These are phyloP conservation scores for Cyclaneusma minus DNA, from an alignment of 2,329 filamentous ascomycete species.

Conservation along the genomic window DNA sequence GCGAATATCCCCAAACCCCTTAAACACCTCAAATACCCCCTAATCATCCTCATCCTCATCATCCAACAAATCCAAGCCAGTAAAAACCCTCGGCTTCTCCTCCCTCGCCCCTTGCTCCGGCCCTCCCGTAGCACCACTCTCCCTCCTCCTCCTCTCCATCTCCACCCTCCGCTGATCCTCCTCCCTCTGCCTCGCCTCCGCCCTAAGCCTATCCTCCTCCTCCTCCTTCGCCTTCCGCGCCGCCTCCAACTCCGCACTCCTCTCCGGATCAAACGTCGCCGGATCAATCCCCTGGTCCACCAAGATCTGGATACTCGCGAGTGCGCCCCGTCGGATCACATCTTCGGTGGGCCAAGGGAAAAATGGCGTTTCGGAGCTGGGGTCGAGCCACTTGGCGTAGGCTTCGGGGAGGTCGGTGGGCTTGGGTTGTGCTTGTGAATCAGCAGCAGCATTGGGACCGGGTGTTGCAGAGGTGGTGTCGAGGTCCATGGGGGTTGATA, in stretches of 20 bases:
- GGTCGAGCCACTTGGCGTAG: slow-evolving; percentile 30
- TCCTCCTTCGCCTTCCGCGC: slow-evolving; percentile 12
- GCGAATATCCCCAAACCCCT: neutral
- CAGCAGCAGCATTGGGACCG: neutral
- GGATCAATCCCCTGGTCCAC: slow-evolving; percentile 47
- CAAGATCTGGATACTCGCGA: slow-evolving; percentile 48
- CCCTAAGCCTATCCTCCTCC: slow-evolving; percentile 16
- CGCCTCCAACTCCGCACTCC: slow-evolving; percentile 20
- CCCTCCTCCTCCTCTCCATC: slow-evolving; percentile 13
- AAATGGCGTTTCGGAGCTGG: slow-evolving; percentile 32
- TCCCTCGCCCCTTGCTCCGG: no score
- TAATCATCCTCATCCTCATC: slow-evolving; percentile 24
- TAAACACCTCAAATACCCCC: no score
- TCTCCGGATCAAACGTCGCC: slow-evolving; percentile 38
- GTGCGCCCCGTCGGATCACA: slow-evolving; percentile 50
- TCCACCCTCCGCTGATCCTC: slow-evolving; percentile 14
- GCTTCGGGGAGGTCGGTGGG: slow-evolving; percentile 17
- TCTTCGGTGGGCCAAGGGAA: slow-evolving; percentile 71
- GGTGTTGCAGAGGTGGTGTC: neutral
- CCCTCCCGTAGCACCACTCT: slow-evolving; percentile 5
- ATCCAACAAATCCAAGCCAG: slow-evolving; percentile 22
- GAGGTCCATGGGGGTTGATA: neutral
- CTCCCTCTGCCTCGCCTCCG: slow-evolving; percentile 17
- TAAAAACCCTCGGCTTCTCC: slow-evolving; percentile 22
- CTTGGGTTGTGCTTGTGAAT: slow-evolving; percentile 10